Base-by-base conservation (phyloP, 2,329 filamentous ascomycete species). In the Trichoderma citrinoviride region DNA sequence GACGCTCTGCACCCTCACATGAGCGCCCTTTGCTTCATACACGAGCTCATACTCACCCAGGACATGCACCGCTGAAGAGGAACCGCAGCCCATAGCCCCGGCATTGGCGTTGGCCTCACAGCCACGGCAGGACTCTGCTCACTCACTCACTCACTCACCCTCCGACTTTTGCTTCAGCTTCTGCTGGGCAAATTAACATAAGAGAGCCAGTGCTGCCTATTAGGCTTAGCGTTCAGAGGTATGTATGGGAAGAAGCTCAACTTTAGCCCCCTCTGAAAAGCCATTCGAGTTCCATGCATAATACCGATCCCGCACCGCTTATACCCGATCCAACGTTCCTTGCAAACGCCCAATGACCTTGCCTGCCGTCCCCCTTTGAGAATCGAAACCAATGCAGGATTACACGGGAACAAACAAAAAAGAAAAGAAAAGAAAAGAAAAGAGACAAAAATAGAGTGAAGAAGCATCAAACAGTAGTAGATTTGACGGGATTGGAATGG, bases 241-340 rank as follows among this genome's bases (percentile, higher is more conserved):
- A 43, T 37, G 33, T 56, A 43, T n/a, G n/a, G n/a, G n/a, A n/a
- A 56, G 53, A 56, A 56, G 21, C 21, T 40, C 55, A 33, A 15
- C 14, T 14, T 37, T 23, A 41, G 21, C 33, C n/a, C n/a, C 50
- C 4, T 55, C 33, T 37, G 10, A 12, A 37, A 37, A 2, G 12
- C 10, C 3, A 10, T 37, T 37, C 3, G 12, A 10, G 21, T 40
- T 19, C 44, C 29, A 19, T 12, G 12, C 58, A 62, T 62, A 62
- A 62, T 62, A 37, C 58, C 58, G 58, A 62, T 49, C 49, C 58
- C 58, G 58, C 58, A 43, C 25, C 10, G 58, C 58, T 62, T 62
- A 62, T 54, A 27, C 47, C 58, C 58, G 58, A 62, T 53, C 29
- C 23, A 27, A 21, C 40, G n/a, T 62, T 46, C 10, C 17, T 37